Percentiles rank a stretch among this genome's conserved stretches.
Conservation (phyloP, 495 filamentous ascomycete species). For the Rostrohypoxylon terebratum region DNA sequence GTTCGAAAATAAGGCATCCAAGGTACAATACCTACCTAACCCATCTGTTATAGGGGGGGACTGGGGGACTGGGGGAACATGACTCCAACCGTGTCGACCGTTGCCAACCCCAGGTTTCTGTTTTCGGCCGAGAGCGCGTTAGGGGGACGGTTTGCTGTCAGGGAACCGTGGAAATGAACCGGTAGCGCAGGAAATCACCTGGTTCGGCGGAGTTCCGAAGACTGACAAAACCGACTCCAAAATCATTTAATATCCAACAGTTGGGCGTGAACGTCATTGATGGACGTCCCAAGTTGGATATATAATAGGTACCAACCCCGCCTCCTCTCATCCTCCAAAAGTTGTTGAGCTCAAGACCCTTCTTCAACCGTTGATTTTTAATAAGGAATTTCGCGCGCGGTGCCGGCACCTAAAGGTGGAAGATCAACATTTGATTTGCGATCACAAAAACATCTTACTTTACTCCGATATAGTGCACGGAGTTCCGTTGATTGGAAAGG, state of each 20-base stretch:
- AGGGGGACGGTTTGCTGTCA: background rate
- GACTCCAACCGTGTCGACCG: background rate
- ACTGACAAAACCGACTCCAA: conserved; percentile 30
- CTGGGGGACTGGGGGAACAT: background rate
- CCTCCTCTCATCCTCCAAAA: background rate
- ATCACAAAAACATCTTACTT: background rate
- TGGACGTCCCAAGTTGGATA: background rate
- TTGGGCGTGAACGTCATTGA: conserved; percentile 21
- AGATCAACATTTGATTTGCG: background rate
- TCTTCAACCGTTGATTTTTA: background rate
- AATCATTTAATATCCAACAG: conserved; percentile 12
- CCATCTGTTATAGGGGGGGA: background rate
- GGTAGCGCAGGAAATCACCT: conserved; percentile 22
- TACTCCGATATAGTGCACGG: conserved; percentile 27
- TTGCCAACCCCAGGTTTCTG: background rate
- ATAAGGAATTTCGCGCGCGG: background rate
- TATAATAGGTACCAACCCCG: background rate
- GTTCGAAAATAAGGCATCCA: conserved; percentile 8
- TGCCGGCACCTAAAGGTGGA: conserved; percentile 7
- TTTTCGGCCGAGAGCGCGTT: conserved; percentile 22
- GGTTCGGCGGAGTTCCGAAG: conserved; percentile 25
- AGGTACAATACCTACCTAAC: no score
- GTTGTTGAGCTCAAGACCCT: background rate
- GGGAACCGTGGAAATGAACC: conserved; percentile 18
- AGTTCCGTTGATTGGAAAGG: conserved; percentile 22